These are phyloP conservation scores for Rachicladosporium sp. DNA, from an alignment of 2,329 filamentous ascomycete species.

Conservation along the genomic window DNA sequence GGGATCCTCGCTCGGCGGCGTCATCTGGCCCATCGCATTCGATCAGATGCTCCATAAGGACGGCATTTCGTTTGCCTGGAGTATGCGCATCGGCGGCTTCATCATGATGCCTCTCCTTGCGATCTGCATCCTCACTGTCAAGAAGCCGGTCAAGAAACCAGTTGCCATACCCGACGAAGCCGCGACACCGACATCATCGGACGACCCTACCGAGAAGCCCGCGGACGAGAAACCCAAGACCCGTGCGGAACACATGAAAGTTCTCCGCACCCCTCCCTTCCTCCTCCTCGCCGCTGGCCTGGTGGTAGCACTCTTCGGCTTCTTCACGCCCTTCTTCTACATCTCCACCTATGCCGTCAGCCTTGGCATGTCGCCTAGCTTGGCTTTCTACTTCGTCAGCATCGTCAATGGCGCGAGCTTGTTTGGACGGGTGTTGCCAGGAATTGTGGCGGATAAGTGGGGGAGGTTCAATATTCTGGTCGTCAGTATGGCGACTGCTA, in stretches of 20 bases:
- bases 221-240: too few species aligned
- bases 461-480: constrained; percentile 30
- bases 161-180: too few species aligned
- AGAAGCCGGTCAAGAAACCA: too few species aligned
- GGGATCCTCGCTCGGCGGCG: constrained; percentile 38
- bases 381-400: constrained; percentile 24
- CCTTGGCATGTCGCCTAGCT: constrained; percentile 10
- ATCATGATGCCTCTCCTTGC: constrained; percentile 33
- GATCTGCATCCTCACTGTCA: constrained; percentile 5
- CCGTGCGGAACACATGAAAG: too few species aligned
- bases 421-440: constrained; percentile 28
- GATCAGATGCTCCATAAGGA: constrained; percentile 35
- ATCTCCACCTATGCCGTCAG: constrained; percentile 24
- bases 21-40: constrained; percentile 39
- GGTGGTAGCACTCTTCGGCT: constrained; percentile 3
- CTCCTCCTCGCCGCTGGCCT: too few species aligned
- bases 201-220: too few species aligned
- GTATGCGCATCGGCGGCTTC: constrained; percentile 40
- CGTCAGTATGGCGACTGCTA: constrained; percentile 23
- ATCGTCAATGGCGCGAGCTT: constrained; percentile 30
- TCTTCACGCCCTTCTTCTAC: constrained; percentile 30
- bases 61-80: constrained; percentile 41
- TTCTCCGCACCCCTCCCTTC: too few species aligned
- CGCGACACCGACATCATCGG: too few species aligned
- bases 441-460: constrained; percentile 28